Evolutionary conservation across 176 grass and related monocot species (phyloP).

Genomic region (Puya raimondii): DNA sequence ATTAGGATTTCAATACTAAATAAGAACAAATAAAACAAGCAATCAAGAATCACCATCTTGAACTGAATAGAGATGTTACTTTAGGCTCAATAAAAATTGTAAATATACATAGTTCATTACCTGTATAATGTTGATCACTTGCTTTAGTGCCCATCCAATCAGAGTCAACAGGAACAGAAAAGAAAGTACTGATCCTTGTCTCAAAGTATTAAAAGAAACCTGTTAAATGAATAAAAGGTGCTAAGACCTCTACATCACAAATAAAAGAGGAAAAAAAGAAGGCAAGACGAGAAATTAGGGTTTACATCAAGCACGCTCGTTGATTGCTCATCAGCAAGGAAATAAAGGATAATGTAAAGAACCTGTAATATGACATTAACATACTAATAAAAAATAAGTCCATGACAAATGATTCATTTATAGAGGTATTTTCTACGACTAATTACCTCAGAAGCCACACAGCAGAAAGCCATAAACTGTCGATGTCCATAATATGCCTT

Average conservation of each 20-base stretch:
- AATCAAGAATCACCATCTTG: neutral
- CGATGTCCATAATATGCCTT: slow-evolving; percentile 74
- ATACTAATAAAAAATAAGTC: neutral
- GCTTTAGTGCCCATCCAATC: slow-evolving; percentile 68
- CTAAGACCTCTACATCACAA: slow-evolving; percentile 6
- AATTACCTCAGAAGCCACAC: slow-evolving; percentile 87
- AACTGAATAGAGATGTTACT: too few species aligned
- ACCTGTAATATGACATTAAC: slow-evolving; percentile 38
- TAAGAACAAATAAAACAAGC: neutral
- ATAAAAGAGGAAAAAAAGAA: slow-evolving; percentile 9
- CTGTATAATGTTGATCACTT: slow-evolving; percentile 79
- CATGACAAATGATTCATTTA: neutral
- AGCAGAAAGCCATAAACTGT: slow-evolving; percentile 92
- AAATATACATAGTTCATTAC: slow-evolving; percentile 18
- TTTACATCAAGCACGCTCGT: slow-evolving; percentile 45
- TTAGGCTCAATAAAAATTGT: too few species aligned
- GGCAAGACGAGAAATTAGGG: slow-evolving; percentile 1
- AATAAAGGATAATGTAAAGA: slow-evolving; percentile 82
- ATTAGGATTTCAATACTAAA: neutral
- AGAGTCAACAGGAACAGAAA: slow-evolving; percentile 55
- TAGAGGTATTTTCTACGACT: neutral
- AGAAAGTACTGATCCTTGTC: slow-evolving; percentile 32
- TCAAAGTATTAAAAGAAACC: slow-evolving; percentile 38
- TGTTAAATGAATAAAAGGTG: slow-evolving; percentile 10
- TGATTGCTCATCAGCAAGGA: slow-evolving; percentile 52